phyloP scores from a whole-genome alignment of 139 green algal genomes.

The Zygnema circumcarinatum region DNA sequence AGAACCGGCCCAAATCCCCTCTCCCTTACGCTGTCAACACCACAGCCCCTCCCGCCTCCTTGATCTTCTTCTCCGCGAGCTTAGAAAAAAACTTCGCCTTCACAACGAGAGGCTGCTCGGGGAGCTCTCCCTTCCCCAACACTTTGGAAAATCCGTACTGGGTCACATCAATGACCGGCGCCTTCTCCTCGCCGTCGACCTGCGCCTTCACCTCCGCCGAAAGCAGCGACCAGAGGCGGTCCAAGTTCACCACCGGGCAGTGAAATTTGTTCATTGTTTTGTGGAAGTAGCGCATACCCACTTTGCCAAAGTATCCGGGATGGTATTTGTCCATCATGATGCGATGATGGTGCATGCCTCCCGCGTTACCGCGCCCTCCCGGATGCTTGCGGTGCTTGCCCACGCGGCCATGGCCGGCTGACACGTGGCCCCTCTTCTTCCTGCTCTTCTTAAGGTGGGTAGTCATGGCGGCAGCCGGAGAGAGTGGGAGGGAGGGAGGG shows the following conservation, averaged over 20 bases:
- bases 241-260: constrained; percentile 96
- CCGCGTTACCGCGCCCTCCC: constrained; percentile 96
- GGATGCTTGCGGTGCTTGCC: constrained; percentile 99
- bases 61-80: constrained; percentile 98
- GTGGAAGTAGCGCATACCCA: constrained; percentile 99
- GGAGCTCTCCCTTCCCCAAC: constrained; percentile 95
- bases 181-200: constrained; percentile 59
- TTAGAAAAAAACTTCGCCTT: constrained; percentile 98
- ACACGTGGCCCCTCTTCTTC: constrained; percentile 99
- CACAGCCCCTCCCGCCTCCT: constrained; percentile 89
- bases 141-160: constrained; percentile 84
- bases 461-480: constrained; percentile 47
- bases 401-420: constrained; percentile 95
- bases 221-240: constrained; percentile 96
- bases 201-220: constrained; percentile 71
- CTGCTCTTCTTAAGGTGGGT: constrained; percentile 88
- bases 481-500: not conserved
- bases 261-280: constrained; percentile 93
- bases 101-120: constrained; percentile 92
- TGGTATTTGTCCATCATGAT: constrained; percentile 97
- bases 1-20: no score
- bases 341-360: constrained; percentile 98
- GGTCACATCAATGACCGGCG: constrained; percentile 96
- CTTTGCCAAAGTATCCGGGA: constrained; percentile 73
- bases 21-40: constrained; percentile 83